phyloP scores from a whole-genome alignment of 2,329 filamentous ascomycete species.

The Phyllosticta citriasiana region DNA sequence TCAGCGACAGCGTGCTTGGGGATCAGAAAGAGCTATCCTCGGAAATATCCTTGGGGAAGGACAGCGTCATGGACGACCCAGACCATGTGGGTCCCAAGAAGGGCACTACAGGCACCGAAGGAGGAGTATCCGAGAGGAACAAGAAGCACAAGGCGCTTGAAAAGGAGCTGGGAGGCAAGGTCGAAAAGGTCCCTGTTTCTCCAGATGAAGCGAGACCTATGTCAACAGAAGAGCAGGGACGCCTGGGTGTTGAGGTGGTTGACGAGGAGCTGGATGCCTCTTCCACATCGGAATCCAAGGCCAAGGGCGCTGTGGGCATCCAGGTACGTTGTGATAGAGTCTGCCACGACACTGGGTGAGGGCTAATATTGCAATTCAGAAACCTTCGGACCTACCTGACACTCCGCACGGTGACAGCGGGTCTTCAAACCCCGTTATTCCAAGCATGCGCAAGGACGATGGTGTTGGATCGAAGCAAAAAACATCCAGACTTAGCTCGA shows the following conservation, averaged over 20 bases:
- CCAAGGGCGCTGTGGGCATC: slow-evolving; percentile 29
- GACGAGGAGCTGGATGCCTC: slow-evolving; percentile 27
- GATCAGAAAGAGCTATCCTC: slow-evolving; percentile 18
- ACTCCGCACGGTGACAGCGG: slow-evolving; percentile 53
- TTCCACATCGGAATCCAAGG: slow-evolving; percentile 25
- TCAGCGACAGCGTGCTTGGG: slow-evolving; percentile 27
- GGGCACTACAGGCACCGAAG: slow-evolving; percentile 80
- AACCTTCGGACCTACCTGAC: slow-evolving; percentile 70
- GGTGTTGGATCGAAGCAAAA: slow-evolving; percentile 34
- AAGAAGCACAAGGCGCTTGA: slow-evolving; percentile 64
- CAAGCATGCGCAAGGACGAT: slow-evolving; percentile 49
- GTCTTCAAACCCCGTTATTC: slow-evolving; percentile 58
- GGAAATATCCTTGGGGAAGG: slow-evolving; percentile 30
- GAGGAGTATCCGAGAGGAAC: slow-evolving; percentile 79
- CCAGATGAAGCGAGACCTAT: slow-evolving; percentile 79
- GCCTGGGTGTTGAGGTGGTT: slow-evolving; percentile 39
- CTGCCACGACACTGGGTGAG: background rate
- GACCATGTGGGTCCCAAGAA: slow-evolving; percentile 65
- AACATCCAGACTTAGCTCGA: slow-evolving; percentile 13
- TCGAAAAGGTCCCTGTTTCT: slow-evolving; percentile 65
- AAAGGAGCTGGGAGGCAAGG: slow-evolving; percentile 52
- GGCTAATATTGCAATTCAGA: slow-evolving; percentile 40
- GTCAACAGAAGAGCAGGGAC: slow-evolving; percentile 70
- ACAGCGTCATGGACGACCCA: slow-evolving; percentile 91
- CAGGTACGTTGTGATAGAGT: slow-evolving; percentile 43